Base-by-base conservation (phyloP, 768 basidiomycete genomes). In the Lactarius psammicola region DNA sequence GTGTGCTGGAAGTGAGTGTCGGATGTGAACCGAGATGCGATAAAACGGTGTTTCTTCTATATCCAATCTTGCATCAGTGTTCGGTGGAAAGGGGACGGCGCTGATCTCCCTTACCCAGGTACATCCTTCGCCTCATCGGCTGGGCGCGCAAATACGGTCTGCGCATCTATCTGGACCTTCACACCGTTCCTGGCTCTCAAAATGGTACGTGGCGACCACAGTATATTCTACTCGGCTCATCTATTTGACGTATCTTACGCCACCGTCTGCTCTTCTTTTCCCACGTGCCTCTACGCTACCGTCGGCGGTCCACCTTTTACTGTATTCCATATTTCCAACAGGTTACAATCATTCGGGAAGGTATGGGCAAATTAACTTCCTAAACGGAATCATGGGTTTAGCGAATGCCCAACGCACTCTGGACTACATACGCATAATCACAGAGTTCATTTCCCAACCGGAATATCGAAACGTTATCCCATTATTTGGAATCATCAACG, bases 91-190 rank as follows among this genome's bases (percentile, higher is more conserved):
- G 8, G 40, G 31, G 26, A 31, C 42, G n/a, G 20, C 9, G 57
- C 51, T 67, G n/a, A 67, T 59, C 13, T 31, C 49, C 59, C 31
- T n/a, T 46, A 26, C 23, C 11, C 59, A 70, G 69, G 54, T 94
- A 95, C 76, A 87, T 92, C 75, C 78, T 94, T 30, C 87, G 86
- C 55, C 82, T 89, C 40, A 78, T 96, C 56, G 81, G 80, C 9
- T 98, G 95, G 95, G 88, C 87, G 10, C 82, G 94, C 57, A 96
- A 98, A 76, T 97, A 97, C 74, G 94, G 94, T 1, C 72, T 97
- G 31, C 84, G 94, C 33, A 84, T 96, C 59, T 86, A 84, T 71
- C 78, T 96, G 30, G 95, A 96, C 76, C 76, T 94, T 46, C 92
- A 94, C 75, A 82, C 90, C 20, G 80, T 88, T 40, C 93, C 94